Evolutionary conservation across 768 basidiomycete species (phyloP).

Genomic region (Steccherinum ochraceum): DNA sequence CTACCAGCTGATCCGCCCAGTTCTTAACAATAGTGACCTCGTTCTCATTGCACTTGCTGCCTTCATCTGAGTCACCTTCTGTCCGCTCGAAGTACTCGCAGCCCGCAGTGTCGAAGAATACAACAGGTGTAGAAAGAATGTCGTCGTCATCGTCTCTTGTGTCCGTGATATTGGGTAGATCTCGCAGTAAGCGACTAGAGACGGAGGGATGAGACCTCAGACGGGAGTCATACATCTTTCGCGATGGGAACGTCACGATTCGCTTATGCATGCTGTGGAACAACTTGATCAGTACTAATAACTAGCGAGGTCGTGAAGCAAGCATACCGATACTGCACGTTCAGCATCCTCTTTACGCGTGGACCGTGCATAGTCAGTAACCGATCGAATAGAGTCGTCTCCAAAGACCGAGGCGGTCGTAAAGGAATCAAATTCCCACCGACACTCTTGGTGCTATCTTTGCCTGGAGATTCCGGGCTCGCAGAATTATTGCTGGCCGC

Average conservation of each 20-base stretch:
- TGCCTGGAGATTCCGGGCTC: no score
- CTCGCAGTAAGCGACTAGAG: slow-evolving; percentile 61
- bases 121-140: slow-evolving; percentile 65
- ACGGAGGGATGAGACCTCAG: slow-evolving; percentile 70
- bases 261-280: slow-evolving; percentile 76
- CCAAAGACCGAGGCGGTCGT: slow-evolving; percentile 64
- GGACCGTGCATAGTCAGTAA: slow-evolving; percentile 85
- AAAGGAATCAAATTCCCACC: slow-evolving; percentile 21
- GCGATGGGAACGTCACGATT: slow-evolving; percentile 84
- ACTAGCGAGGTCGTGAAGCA: neutral
- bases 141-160: slow-evolving; percentile 70
- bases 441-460: neutral
- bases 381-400: slow-evolving; percentile 88
- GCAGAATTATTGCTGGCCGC: no score
- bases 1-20: slow-evolving; percentile 78
- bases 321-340: slow-evolving; percentile 79
- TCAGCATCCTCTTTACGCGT: slow-evolving; percentile 79
- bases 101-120: slow-evolving; percentile 93
- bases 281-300: neutral
- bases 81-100: slow-evolving; percentile 88
- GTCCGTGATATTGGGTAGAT: slow-evolving; percentile 50
- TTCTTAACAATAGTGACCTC: slow-evolving; percentile 80
- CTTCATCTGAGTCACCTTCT: slow-evolving; percentile 65
- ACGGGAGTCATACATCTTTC: slow-evolving; percentile 68
- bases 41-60: slow-evolving; percentile 91